These are phyloP conservation scores for Cytospora piceicola DNA, from an alignment of 2,329 filamentous ascomycete species.

Conservation along the genomic window DNA sequence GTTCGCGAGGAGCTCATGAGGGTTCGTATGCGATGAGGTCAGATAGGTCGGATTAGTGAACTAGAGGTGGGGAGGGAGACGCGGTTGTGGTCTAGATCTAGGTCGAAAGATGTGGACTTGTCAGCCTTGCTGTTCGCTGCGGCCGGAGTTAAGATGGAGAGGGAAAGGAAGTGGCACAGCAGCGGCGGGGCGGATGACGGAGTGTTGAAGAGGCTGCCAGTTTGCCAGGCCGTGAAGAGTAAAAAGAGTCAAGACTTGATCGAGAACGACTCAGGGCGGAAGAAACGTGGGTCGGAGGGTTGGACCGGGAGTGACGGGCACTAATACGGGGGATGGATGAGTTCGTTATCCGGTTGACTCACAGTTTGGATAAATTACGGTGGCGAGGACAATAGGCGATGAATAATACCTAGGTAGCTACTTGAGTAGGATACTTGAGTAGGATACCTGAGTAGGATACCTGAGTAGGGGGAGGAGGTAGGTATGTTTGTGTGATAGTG, in stretches of 20 bases:
- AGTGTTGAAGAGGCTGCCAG: slow-evolving; percentile 21
- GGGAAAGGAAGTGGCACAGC: slow-evolving; percentile 13
- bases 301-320: slow-evolving; percentile 13
- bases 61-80: slow-evolving; percentile 17
- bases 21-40: slow-evolving; percentile 25
- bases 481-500: neutral
- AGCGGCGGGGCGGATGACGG: slow-evolving; percentile 30
- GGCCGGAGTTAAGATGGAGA: slow-evolving; percentile 21
- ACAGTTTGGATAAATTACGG: neutral
- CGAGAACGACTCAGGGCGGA: neutral
- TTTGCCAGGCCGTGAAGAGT: slow-evolving; percentile 5
- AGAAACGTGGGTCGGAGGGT: slow-evolving; percentile 16
- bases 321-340: slow-evolving; percentile 6
- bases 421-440: too few species aligned
- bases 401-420: neutral
- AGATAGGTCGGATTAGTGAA: neutral
- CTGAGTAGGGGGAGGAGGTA: too few species aligned
- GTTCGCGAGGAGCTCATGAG: slow-evolving; percentile 12
- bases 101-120: slow-evolving; percentile 12
- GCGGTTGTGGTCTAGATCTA: slow-evolving; percentile 20
- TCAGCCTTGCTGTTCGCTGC: slow-evolving; percentile 22
- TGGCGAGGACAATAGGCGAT: neutral
- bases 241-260: neutral
- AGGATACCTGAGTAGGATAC: too few species aligned
- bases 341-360: neutral